Evolutionary conservation across 495 filamentous ascomycete genomes (phyloP), one percentile per base, ranked within the genome.

Genomic region (Lasiosphaeria ovina): DNA sequence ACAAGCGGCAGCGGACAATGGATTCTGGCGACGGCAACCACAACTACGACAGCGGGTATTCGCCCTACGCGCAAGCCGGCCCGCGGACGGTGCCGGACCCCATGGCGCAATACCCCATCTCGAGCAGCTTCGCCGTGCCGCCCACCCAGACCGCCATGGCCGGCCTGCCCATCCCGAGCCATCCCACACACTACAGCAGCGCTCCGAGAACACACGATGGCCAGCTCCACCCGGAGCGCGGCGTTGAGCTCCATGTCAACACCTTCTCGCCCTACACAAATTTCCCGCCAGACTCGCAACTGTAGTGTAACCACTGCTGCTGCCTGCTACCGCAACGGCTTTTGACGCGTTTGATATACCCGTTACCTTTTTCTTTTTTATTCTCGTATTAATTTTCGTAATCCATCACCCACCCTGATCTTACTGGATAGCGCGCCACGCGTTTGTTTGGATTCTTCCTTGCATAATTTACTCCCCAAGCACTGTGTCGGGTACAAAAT

Each of bases 401-500:
- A 24, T 24, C 24, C 24, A 24, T 2, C 24, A 24, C 24, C 40
- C 40, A 24, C 24, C 2, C 24, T 24, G 24, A 0, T 24, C 24
- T 24, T 24, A 24, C 24, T 24, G 24, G 24, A 24, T 24, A 24
- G 24, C 24, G 24, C 24, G 24, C 24, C 24, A 24, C 24, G 24
- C 24, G 24, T 2, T 24, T 24, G 24, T 24, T 24, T 24, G 24
- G 24, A 44, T 44, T 44, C 40, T 44, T 2, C n/a, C 3, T 44
- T 44, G n/a, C 9, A 44, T 44, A 9, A 10, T 44, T 44, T 2
- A 44, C 45, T 51, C 56, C 34, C 56, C 56, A 44, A 79, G 60
- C 11, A 78, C 77, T 11, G 47, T 17, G 1, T 79, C 76, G 3
- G 62, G 6, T 11, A 38, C 59, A 4, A 71, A 71, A 38, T 79